Evolutionary conservation across 768 basidiomycete species (phyloP), one percentile per base, ranked within the genome.

Genomic region (Cystofilobasidium ferigula): DNA sequence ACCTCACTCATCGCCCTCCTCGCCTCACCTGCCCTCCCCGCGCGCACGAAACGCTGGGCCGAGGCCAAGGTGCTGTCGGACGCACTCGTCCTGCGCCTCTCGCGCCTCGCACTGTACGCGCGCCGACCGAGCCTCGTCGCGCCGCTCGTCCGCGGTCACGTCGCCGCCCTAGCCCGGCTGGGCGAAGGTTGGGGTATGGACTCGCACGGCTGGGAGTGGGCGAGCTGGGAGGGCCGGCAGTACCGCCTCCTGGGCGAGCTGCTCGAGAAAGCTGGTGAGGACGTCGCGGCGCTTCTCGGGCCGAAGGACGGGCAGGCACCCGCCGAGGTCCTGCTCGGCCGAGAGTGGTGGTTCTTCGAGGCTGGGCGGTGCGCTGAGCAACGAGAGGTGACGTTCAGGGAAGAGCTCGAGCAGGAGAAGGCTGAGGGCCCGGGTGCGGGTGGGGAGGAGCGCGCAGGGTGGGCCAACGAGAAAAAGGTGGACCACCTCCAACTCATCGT

Each of bases 51-150:
- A 74, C 82, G 94, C 35, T 98, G 94, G 94, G 92, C 93, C 20
- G 95, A 99, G 75, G 94, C 94, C 3, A 95, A 93, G 75, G 95
- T 98, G 1, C 81, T 98, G 2, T 91, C 89, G 0, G 95, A 99
- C 73, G 88, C 89, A 70, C 85, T 97, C 69, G 88, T 86, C 66
- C 79, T 95, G 73, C 93, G 95, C 79, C 86, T 97, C 59, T 83
- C 84, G 71, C 94, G 95, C 72, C 77, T 97, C 5, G 90, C 90
- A 72, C 79, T 99, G 7, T 98, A 98, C 77, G 87, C 89, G 70
- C 86, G 86, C 69, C 91, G 95, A 71, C 84, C 88, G 53, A 79
- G 85, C 0, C 82, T 88, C 8, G 86, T 90, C 0, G 77, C 95
- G 2, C 84, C 85, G 0, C 86, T 92, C 69, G 86, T 97, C 74